Conservation (phyloP, 2,329 filamentous ascomycete genomes). For the Xylaria sp. region DNA sequence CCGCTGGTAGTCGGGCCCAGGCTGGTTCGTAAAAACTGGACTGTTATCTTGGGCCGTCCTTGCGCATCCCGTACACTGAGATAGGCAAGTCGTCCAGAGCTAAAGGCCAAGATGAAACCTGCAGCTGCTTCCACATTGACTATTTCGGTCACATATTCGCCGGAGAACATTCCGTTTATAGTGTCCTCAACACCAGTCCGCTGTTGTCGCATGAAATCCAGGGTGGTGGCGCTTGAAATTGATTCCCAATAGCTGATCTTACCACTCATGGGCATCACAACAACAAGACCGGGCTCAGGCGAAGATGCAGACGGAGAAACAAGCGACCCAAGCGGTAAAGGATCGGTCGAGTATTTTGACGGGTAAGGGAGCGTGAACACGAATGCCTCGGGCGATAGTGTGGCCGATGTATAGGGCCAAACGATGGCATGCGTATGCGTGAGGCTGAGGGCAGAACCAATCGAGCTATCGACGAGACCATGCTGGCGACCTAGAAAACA, state of each 20-base stretch:
- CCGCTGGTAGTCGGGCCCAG: conserved; percentile 54
- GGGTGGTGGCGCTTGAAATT: conserved; percentile 78
- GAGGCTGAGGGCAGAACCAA: conserved; percentile 71
- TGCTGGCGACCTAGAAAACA: conserved; percentile 52
- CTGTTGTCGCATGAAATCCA: conserved; percentile 77
- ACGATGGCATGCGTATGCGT: conserved; percentile 78
- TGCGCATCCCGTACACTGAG: conserved; percentile 80
- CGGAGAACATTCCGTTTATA: conserved; percentile 68
- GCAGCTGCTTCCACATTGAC: conserved; percentile 76
- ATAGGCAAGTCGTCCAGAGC: conserved; percentile 79
- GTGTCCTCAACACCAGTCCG: conserved; percentile 71
- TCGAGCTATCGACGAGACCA: conserved; percentile 59
- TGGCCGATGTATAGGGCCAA: conserved; percentile 77
- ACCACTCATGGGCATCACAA: conserved; percentile 77
- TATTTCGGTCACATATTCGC: conserved; percentile 72
- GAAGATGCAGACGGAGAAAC: conserved; percentile 72
- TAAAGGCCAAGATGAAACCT: conserved; percentile 80
- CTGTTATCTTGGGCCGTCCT: conserved; percentile 73
- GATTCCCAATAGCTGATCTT: conserved; percentile 94
- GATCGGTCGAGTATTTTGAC: conserved; percentile 60
- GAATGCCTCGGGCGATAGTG: conserved; percentile 68
- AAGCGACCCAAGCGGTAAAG: conserved; percentile 75
- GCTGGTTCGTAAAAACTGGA: conserved; percentile 67
- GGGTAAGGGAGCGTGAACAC: conserved; percentile 73
- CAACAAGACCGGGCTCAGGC: conserved; percentile 78